phyloP scores from a whole-genome alignment of 73 alveolate genomes.

The Tetrahymena elliotti region DNA sequence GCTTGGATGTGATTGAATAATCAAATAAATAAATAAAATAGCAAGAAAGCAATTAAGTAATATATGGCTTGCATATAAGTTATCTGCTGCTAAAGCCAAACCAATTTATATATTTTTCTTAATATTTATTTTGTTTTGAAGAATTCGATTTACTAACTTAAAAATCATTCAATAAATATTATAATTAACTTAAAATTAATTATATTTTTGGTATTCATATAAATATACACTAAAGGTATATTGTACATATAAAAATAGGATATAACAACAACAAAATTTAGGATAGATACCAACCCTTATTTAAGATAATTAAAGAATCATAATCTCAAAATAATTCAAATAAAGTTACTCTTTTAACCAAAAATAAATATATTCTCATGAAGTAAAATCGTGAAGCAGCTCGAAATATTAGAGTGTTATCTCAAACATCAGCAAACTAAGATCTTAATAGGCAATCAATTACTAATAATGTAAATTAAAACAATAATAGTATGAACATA shows the following conservation, averaged over 20 bases:
- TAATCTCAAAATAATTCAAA: neutral
- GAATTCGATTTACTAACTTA: neutral
- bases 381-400: neutral
- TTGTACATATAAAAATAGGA: neutral
- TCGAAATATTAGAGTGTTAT: neutral
- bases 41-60: neutral
- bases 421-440: neutral
- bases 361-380: neutral
- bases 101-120: neutral
- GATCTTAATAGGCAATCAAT: neutral
- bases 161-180: neutral
- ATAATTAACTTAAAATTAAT: neutral
- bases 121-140: neutral
- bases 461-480: neutral
- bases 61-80: neutral
- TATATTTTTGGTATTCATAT: neutral
- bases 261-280: neutral
- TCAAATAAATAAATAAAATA: neutral
- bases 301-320: neutral
- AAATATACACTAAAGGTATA: neutral
- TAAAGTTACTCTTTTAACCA: neutral
- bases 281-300: neutral
- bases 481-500: neutral
- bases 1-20: neutral
- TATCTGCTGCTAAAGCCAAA: neutral